Base-by-base conservation (phyloP, 352 stramenopile species). In the Aphanomyces stellatus region DNA sequence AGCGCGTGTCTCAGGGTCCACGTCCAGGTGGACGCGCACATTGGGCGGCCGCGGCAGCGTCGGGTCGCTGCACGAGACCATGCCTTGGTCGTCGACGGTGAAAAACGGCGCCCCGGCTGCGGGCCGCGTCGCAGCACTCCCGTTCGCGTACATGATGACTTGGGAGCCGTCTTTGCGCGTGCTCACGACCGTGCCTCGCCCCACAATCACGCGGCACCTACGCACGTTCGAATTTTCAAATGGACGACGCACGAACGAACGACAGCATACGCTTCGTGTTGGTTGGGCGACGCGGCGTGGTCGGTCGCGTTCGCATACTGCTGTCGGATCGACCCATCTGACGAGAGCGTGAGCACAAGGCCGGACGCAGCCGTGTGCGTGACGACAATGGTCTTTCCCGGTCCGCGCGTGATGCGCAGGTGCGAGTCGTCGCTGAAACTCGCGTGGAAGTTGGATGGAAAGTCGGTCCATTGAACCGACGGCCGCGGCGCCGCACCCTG, bases 1-100 rank as follows among this genome's bases (percentile, higher is more conserved):
- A 0, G 84, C 78, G 41, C 89, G 86, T 2, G 82, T 90, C 51
- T 88, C 79, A 3, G 81, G 80, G 53, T 92, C 84, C 4, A 92
- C 79, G 3, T 76, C 74, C 24, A 67, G 19, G 24, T 49, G 19
- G 34, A 67, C 48, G 10, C 19, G 31, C 80, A 76, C 10, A 53
- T 22, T 3, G 53, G 28, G 17, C 63, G 67, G 15, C 15, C 8
- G 53, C 69, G 13, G 33, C 53, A 34, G 11, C 5, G 22, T n/a
- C 17, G n/a, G 25, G 49, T 34, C 27, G 49, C 30, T 30, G 25
- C 49, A 30, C 19, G 4, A 34, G 25, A 37, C 25, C 2, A 57
- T 30, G 13, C 49, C 49, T 31, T 72, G 48, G 3, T 69, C 34
- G 8, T 74, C 55, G n/a, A 81, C 61, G 17, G 60, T 67, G n/a